Evolutionary conservation across 2,329 filamentous ascomycete species (phyloP), one percentile per base, ranked within the genome.

Genomic region (Raffaelea deltoideospora): DNA sequence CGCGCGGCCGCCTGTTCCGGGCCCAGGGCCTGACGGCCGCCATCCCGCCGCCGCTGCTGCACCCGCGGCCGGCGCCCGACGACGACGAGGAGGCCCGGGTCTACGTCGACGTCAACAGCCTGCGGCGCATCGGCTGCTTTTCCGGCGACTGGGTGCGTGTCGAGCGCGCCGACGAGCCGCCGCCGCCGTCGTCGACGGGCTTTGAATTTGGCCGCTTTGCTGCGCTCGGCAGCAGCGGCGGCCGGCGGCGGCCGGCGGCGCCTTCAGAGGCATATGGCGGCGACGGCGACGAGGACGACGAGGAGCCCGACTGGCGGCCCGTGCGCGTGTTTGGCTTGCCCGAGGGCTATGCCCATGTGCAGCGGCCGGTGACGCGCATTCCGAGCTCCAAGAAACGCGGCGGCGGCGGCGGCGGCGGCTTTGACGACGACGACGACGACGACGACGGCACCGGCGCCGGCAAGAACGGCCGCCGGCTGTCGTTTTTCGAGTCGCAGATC

Each of bases 91-190:
- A 92, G 47, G 78, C 84, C 2, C 76, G 90, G 33, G 71, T 96
- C 2, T 98, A 88, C 50, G 87, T 98, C 5, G 86, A 95, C 48
- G 79, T 92, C 8, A 78, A 74, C 39, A 83, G 84, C 1, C 59
- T 98, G 17, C 79, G 84, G 13, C 86, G 87, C 47, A 79, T 98
- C 37, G 87, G 88, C 14, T 96, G 88, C 55, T 98, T 98, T 53
- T 96, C 88, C 1, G 90, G 90, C 22, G 90, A 98, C 52, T 98
- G 90, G 90, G 85, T 94, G 10, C 77, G 80, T 18, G 65, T 95
- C 10, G 85, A 94, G 57, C 68, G 74, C 6, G 71, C 82, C 0
- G 70, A 81, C 45, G 83, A 86, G 51, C 80, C 83, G 41, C 79
- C 71, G 18, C 60, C 64, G 14, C 79, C 74, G 53, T 80, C 67